Percentiles rank a stretch among this genome's conserved stretches.
phyloP scores from a whole-genome alignment of 495 filamentous ascomycete species.

The Penicillium alfredii region DNA sequence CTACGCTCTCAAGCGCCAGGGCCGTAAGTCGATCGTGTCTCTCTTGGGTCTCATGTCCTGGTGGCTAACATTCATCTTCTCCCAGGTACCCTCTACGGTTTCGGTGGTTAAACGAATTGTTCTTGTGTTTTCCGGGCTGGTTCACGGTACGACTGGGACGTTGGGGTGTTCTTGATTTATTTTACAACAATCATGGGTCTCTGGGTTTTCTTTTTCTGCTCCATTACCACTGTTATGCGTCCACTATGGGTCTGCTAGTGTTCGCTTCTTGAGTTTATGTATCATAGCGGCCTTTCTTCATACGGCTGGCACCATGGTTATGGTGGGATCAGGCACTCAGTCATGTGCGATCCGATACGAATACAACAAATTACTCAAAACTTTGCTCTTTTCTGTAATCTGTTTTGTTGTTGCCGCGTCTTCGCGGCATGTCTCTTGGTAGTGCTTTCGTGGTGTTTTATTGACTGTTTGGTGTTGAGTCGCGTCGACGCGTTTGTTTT shows the following conservation, averaged over 20 bases:
- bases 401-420: background rate
- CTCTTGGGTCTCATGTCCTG: conserved; percentile 1
- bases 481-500: too few relatives aligned
- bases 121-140: conserved; percentile 39
- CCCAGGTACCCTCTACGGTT: conserved; percentile 84
- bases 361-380: conserved; percentile 39
- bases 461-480: background rate
- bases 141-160: conserved; percentile 48
- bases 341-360: conserved; percentile 36
- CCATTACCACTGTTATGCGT: conserved; percentile 40
- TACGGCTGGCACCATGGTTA: conserved; percentile 38
- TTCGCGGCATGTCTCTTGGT: background rate
- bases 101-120: conserved; percentile 79
- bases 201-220: conserved; percentile 43
- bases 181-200: conserved; percentile 45
- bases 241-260: conserved; percentile 43
- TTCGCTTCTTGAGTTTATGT: conserved; percentile 41
- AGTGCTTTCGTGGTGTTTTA: background rate
- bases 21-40: conserved; percentile 50
- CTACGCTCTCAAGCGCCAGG: conserved; percentile 95
- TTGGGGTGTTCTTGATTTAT: conserved; percentile 49
- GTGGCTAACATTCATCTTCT: conserved; percentile 19
- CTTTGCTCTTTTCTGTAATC: conserved; percentile 4
- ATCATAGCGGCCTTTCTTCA: conserved; percentile 43
- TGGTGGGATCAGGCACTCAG: conserved; percentile 26